Evolutionary conservation across 345 rosid genomes (phyloP).

Genomic region (Melaleuca alternifolia): DNA sequence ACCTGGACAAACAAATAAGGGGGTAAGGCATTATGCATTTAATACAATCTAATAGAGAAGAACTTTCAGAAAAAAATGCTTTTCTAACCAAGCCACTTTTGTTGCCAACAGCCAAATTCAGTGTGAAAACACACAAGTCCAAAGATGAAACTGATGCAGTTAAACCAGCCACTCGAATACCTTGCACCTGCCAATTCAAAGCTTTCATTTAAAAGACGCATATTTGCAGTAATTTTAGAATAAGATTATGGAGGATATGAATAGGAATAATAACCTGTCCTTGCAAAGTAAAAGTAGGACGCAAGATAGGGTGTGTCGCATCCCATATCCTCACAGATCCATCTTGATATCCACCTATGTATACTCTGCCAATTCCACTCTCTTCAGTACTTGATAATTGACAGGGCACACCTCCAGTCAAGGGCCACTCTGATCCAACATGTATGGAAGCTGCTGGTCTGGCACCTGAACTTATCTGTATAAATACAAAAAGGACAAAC

Average conservation of each 20-base stretch:
- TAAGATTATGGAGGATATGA: neutral
- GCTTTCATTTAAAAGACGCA: neutral
- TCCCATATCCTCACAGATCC: conserved; percentile 60
- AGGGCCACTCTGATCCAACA: conserved; percentile 34
- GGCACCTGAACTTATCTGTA: conserved; percentile 14
- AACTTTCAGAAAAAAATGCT: neutral
- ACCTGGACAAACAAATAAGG: conserved; percentile 26
- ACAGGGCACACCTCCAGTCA: conserved; percentile 58
- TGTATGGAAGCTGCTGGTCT: conserved; percentile 10
- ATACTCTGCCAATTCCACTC: conserved; percentile 27
- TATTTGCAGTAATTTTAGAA: neutral
- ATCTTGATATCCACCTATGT: conserved; percentile 54
- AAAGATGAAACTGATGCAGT: conserved; percentile 35
- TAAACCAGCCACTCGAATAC: conserved; percentile 20
- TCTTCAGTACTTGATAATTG: conserved; percentile 20
- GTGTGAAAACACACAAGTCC: conserved; percentile 38
- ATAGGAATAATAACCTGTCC: conserved; percentile 26
- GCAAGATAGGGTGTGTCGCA: conserved; percentile 36
- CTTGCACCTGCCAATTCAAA: conserved; percentile 29
- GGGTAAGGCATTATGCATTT: neutral
- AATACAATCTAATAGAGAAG: neutral
- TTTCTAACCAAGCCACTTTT: conserved; percentile 50
- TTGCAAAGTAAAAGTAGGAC: conserved; percentile 24
- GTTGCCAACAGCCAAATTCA: conserved; percentile 54
- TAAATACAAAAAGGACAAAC: neutral